Evolutionary conservation across 2,329 filamentous ascomycete species (phyloP).

Genomic region (Setomelanomma holmii): DNA sequence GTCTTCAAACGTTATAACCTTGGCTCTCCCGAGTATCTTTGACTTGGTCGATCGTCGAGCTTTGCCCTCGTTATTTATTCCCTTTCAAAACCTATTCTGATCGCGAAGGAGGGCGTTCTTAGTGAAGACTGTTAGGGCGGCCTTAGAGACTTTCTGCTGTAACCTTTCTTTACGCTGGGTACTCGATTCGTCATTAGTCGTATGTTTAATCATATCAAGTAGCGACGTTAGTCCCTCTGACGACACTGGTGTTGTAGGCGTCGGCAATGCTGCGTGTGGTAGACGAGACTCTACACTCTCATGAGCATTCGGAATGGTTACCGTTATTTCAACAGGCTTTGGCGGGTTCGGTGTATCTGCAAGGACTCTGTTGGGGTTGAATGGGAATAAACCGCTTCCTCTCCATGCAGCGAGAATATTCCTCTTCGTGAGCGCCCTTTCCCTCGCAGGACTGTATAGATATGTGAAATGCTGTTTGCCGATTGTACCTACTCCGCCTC

Average conservation of each 20-base stretch:
- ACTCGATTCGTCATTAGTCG: not conserved
- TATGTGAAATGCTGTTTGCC: not conserved
- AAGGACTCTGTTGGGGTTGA: conserved; percentile 37
- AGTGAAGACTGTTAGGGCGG: not conserved
- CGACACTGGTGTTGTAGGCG: not conserved
- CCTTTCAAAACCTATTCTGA: not conserved
- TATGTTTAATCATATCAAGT: not conserved
- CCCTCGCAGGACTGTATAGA: conserved; percentile 23
- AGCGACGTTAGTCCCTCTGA: not conserved
- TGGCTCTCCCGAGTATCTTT: conserved; percentile 24
- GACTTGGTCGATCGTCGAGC: conserved; percentile 24
- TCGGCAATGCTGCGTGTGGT: not conserved
- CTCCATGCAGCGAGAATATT: conserved; percentile 35
- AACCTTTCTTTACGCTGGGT: not conserved
- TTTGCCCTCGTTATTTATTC: too few species aligned
- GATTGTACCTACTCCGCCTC: conserved; percentile 4
- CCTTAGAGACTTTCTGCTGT: not conserved
- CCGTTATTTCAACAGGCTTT: not conserved
- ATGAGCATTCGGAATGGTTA: not conserved
- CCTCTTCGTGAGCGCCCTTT: conserved; percentile 21
- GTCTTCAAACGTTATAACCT: conserved; percentile 32
- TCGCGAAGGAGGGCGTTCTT: conserved; percentile 4
- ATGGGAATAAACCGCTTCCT: conserved; percentile 26
- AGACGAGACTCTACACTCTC: too few species aligned
- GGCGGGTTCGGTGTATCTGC: conserved; percentile 27